These are phyloP conservation scores for Wallacemonas sp. DNA, from an alignment of 208 protist species.

Conservation along the genomic window DNA sequence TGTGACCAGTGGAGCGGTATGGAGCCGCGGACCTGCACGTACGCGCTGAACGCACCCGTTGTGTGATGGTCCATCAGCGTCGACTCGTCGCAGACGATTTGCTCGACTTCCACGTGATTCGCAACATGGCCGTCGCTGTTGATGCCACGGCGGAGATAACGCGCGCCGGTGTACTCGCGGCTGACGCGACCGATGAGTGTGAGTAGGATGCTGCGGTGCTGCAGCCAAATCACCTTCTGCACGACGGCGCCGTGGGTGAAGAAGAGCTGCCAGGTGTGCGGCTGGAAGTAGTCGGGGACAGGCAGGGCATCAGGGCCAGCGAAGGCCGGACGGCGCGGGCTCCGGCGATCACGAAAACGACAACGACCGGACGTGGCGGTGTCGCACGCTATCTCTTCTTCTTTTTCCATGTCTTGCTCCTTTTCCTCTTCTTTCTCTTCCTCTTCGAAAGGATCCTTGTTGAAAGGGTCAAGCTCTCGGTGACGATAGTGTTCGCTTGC, in stretches of 20 bases:
- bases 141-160: conserved; percentile 96
- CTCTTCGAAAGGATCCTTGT: neutral
- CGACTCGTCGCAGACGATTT: conserved; percentile 79
- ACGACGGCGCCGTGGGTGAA: conserved; percentile 43
- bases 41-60: conserved; percentile 48
- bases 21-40: conserved; percentile 86
- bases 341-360: too few species aligned
- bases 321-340: conserved; percentile 2
- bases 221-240: conserved; percentile 31
- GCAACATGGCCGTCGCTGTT: conserved; percentile 77
- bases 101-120: conserved; percentile 91
- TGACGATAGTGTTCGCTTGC: too few species aligned
- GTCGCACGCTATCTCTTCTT: too few species aligned
- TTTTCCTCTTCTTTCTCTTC: neutral
- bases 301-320: neutral
- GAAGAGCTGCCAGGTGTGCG: conserved; percentile 26
- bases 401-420: neutral
- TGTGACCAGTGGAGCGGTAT: conserved; percentile 89
- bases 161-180: conserved; percentile 91
- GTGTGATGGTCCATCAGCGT: conserved; percentile 20
- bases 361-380: too few species aligned
- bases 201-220: conserved; percentile 43
- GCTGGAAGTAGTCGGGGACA: conserved; percentile 21
- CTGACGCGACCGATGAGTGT: conserved; percentile 93
- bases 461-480: neutral